A percentile compares a stretch with the other conserved stretches of the same genome.
Conservation (phyloP, 306 rosid genomes). For the Fragaria vesca region DNA sequence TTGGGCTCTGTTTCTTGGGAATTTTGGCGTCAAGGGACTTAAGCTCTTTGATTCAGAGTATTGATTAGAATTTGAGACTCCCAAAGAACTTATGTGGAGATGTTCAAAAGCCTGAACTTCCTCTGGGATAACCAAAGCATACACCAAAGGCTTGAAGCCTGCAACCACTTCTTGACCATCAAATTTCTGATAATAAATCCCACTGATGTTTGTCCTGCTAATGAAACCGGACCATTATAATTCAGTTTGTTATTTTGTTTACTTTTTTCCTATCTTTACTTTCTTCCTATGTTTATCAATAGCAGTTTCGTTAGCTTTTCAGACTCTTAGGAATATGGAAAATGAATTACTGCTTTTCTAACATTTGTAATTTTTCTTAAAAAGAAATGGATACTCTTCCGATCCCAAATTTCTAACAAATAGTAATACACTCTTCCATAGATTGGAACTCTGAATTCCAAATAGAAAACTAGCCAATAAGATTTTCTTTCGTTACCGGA, state of each 20-base stretch:
- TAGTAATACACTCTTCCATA: not conserved
- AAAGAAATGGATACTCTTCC: not conserved
- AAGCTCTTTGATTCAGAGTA: not conserved
- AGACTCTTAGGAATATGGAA: not conserved
- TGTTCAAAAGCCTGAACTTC: not conserved
- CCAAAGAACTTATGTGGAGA: not conserved
- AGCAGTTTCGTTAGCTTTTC: not conserved
- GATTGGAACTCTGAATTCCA: not conserved
- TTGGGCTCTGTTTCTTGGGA: not conserved
- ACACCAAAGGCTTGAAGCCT: not conserved
- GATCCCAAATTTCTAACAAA: not conserved
- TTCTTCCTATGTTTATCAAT: not conserved
- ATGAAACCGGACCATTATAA: not conserved
- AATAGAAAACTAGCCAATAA: not conserved
- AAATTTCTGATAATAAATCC: not conserved
- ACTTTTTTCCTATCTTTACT: not conserved
- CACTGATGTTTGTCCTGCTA: not conserved
- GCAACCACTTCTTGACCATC: not conserved
- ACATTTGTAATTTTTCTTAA: not conserved
- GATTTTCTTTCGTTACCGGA: not conserved
- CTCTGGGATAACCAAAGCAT: not conserved
- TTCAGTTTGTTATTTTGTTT: not conserved
- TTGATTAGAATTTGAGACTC: not conserved
- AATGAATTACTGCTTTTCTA: not conserved
- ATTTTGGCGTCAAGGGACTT: not conserved